Evolutionary conservation across 345 rosid genomes (phyloP).

Genomic region (Mangifera indica): DNA sequence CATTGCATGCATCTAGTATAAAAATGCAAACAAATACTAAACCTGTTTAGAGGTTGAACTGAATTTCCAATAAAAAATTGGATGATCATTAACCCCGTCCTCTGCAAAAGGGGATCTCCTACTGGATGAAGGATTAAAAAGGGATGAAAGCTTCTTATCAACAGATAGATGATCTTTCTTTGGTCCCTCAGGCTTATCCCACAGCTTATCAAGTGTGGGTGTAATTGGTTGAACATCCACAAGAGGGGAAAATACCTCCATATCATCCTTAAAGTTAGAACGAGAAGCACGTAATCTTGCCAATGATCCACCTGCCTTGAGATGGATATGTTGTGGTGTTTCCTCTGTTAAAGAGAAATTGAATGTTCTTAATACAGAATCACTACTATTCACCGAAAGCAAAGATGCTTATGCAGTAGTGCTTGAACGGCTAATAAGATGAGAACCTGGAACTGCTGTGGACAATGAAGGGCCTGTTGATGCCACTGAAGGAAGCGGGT

Average conservation of each 20-base stretch:
- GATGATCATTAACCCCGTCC: conserved; percentile 61
- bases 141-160: conserved; percentile 70
- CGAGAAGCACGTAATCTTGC: conserved; percentile 74
- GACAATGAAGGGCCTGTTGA: conserved; percentile 53
- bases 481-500: conserved; percentile 81
- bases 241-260: conserved; percentile 94
- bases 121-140: conserved; percentile 61
- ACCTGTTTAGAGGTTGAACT: conserved; percentile 76
- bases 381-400: conserved; percentile 33
- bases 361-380: conserved; percentile 34
- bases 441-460: conserved; percentile 48
- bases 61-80: conserved; percentile 76
- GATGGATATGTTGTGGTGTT: conserved; percentile 62
- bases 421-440: conserved; percentile 37
- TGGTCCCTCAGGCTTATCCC: conserved; percentile 58
- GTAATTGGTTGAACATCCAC: conserved; percentile 75
- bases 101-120: conserved; percentile 67
- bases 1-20: conserved; percentile 1
- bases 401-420: conserved; percentile 40
- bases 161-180: conserved; percentile 49
- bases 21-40: conserved; percentile 14
- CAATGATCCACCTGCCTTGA: conserved; percentile 69
- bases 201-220: conserved; percentile 72
- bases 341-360: conserved; percentile 54
- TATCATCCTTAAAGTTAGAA: conserved; percentile 78